Conservation (phyloP, 2,329 filamentous ascomycete species). For the Kalmusia sp. region DNA sequence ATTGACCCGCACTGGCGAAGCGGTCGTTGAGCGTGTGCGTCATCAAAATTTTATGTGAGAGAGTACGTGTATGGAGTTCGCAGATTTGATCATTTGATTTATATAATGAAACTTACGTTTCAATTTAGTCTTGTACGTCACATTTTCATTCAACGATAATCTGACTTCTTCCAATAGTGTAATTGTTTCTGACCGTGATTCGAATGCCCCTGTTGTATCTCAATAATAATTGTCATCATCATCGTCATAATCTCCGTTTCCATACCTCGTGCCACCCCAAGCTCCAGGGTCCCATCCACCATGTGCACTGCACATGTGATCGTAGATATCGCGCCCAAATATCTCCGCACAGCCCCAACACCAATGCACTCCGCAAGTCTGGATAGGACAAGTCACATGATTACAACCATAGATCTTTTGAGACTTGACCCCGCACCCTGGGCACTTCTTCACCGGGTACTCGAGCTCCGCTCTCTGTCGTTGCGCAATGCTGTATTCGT, state of each 20-base stretch:
- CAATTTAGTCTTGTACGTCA: no score
- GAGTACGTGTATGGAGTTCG: no score
- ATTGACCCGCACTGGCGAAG: background rate
- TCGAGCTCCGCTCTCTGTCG: conserved; percentile 30
- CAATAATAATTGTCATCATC: conserved; percentile 2
- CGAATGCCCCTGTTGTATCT: no score
- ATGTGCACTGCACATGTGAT: conserved; percentile 41
- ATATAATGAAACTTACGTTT: no score
- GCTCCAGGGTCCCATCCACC: conserved; percentile 7
- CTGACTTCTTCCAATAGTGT: no score
- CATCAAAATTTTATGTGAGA: background rate
- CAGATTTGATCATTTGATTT: no score
- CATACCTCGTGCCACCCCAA: background rate
- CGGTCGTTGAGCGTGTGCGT: background rate
- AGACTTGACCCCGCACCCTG: conserved; percentile 44
- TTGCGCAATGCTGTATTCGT: conserved; percentile 7
- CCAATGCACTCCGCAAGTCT: conserved; percentile 49
- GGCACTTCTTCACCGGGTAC: conserved; percentile 44
- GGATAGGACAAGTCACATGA: conserved; percentile 40
- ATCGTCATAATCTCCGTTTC: background rate
- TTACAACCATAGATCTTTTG: conserved; percentile 50
- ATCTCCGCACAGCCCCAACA: conserved; percentile 50
- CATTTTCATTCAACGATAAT: no score
- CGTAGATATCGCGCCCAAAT: conserved; percentile 43
- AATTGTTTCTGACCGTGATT: no score